phyloP scores from a whole-genome alignment of 805 yeast species.

The Yarrowia keelungensis region DNA sequence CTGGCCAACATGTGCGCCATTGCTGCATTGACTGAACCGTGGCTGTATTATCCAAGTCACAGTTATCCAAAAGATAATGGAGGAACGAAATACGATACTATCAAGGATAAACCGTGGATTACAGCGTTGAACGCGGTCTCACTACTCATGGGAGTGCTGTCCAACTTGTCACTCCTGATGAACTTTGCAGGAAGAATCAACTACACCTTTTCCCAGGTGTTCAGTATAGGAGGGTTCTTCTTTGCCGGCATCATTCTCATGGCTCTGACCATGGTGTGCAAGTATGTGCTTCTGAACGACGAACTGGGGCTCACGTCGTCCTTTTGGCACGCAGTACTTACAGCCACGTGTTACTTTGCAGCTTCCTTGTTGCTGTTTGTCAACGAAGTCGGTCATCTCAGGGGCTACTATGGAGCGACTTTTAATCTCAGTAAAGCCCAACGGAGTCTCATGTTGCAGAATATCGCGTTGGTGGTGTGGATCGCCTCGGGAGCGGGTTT shows the following conservation, averaged over 20 bases:
- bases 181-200: conserved; percentile 69
- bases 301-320: conserved; percentile 39
- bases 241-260: conserved; percentile 63
- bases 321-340: conserved; percentile 78
- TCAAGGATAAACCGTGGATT: conserved; percentile 54
- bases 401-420: conserved; percentile 68
- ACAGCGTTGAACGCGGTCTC: conserved; percentile 67
- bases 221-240: conserved; percentile 71
- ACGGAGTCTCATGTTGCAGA: conserved; percentile 74
- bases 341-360: conserved; percentile 64
- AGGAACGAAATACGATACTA: conserved; percentile 47
- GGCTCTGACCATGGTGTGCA: conserved; percentile 55
- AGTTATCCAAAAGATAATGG: conserved; percentile 7
- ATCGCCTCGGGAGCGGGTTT: conserved; percentile 71
- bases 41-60: conserved; percentile 53
- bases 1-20: conserved; percentile 75
- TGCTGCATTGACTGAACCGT: conserved; percentile 71
- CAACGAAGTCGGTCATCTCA: conserved; percentile 67
- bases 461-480: conserved; percentile 70
- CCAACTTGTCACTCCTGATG: conserved; percentile 70
- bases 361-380: conserved; percentile 62
- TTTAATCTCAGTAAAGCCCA: conserved; percentile 73
- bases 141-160: conserved; percentile 66
- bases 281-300: conserved; percentile 46
- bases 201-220: conserved; percentile 65